Evolutionary conservation across 1,284 basidiomycete genomes (phyloP).

Genomic region (Papiliotrema laurentii): DNA sequence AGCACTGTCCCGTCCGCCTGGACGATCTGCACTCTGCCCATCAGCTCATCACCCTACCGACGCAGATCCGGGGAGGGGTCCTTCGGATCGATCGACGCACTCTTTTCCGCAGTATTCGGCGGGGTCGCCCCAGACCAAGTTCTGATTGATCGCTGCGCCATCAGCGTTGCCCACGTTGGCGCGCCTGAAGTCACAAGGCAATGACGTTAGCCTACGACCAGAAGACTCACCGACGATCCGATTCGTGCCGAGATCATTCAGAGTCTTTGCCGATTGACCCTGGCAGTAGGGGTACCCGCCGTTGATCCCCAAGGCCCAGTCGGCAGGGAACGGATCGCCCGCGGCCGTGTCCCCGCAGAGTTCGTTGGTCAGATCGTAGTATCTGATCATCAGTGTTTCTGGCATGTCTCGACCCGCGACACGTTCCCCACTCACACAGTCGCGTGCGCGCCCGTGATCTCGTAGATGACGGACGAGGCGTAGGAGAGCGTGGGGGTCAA

Average conservation of each 20-base stretch:
- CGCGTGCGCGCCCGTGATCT: neutral
- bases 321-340: neutral
- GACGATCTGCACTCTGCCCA: slow-evolving; percentile 15
- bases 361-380: slow-evolving; percentile 2
- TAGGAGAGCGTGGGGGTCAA: neutral
- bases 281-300: slow-evolving; percentile 1
- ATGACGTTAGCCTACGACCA: neutral
- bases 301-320: slow-evolving; percentile 3
- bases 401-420: neutral
- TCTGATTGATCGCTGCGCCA: slow-evolving; percentile 18
- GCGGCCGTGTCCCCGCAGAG: neutral
- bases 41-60: neutral
- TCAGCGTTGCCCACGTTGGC: no score
- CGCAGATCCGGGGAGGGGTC: neutral
- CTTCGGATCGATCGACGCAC: slow-evolving; percentile 7
- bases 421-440: neutral
- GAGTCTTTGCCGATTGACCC: neutral
- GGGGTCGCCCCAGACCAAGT: slow-evolving; percentile 13
- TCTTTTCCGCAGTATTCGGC: slow-evolving; percentile 22
- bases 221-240: slow-evolving; percentile 20
- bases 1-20: slow-evolving; percentile 14
- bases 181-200: neutral
- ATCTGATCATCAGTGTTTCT: neutral
- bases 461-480: neutral
- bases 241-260: slow-evolving; percentile 17